phyloP scores from a whole-genome alignment of 2,329 filamentous ascomycete species.

The Sporothrix brunneoviolacea region DNA sequence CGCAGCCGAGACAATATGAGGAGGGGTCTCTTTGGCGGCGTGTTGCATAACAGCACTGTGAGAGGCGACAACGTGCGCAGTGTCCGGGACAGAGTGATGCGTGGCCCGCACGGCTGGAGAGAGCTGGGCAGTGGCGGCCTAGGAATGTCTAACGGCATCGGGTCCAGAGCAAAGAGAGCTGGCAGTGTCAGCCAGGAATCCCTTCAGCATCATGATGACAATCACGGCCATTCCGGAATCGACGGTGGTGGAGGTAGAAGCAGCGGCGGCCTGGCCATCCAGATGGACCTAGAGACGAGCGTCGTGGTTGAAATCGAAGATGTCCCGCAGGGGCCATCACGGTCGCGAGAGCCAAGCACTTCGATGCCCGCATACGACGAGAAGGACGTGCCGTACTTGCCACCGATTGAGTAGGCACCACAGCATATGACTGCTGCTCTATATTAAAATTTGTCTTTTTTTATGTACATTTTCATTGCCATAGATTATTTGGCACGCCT shows the following conservation, averaged over 20 bases:
- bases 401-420: background rate
- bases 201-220: background rate
- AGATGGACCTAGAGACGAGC: constrained; percentile 25
- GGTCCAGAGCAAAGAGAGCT: background rate
- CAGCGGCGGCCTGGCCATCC: constrained; percentile 21
- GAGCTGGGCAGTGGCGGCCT: background rate
- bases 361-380: constrained; percentile 1
- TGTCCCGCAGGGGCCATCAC: background rate
- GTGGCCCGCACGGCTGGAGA: background rate
- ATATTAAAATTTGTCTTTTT: background rate
- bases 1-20: background rate
- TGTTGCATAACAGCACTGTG: background rate
- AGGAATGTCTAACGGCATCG: too few species aligned
- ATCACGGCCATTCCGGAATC: background rate
- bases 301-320: constrained; percentile 25
- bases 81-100: constrained; percentile 2
- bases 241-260: background rate
- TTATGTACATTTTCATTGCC: background rate
- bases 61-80: background rate
- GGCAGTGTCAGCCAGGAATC: constrained; percentile 17
- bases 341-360: constrained; percentile 1
- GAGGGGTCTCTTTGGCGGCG: background rate
- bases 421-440: background rate
- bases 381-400: constrained; percentile 2
- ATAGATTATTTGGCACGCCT: background rate